Conservation (phyloP, 164 flowering plant species). For the Macadamia integrifolia region DNA sequence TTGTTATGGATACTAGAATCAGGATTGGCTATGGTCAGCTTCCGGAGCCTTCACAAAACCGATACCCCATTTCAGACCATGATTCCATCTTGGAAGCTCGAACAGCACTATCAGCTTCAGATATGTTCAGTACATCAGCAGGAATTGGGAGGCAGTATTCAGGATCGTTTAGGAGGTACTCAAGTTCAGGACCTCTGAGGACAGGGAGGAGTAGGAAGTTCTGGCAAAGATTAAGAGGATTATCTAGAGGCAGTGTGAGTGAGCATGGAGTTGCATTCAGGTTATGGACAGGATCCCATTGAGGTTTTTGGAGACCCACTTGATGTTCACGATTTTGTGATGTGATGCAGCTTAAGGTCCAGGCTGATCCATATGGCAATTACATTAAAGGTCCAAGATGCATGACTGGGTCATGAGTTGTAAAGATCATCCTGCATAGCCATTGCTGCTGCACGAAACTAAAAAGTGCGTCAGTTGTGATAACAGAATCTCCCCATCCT, state of each 20-base stretch:
- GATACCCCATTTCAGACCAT: constrained; percentile 22
- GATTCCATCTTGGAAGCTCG: constrained; percentile 35
- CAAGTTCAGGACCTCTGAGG: constrained; percentile 65
- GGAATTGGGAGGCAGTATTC: constrained; percentile 31
- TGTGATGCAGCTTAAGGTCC: no score
- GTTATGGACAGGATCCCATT: constrained; percentile 21
- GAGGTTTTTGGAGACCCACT: background rate
- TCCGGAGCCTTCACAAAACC: constrained; percentile 25
- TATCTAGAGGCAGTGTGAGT: constrained; percentile 53
- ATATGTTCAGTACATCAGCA: constrained; percentile 43
- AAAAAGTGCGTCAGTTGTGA: background rate
- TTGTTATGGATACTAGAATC: constrained; percentile 32
- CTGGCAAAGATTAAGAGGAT: constrained; percentile 47
- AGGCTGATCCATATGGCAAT: background rate
- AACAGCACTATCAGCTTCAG: constrained; percentile 47
- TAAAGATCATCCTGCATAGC: background rate
- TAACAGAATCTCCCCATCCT: no score
- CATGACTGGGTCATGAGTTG: background rate
- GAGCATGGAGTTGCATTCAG: constrained; percentile 45
- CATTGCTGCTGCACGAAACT: background rate
- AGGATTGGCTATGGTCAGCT: constrained; percentile 32
- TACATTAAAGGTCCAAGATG: background rate
- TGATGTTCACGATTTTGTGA: no score
- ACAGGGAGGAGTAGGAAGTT: constrained; percentile 36
- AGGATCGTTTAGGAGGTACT: constrained; percentile 59